These are phyloP conservation scores for Colletotrichum coccodes DNA, from an alignment of 2,329 filamentous ascomycete species.

Conservation along the genomic window DNA sequence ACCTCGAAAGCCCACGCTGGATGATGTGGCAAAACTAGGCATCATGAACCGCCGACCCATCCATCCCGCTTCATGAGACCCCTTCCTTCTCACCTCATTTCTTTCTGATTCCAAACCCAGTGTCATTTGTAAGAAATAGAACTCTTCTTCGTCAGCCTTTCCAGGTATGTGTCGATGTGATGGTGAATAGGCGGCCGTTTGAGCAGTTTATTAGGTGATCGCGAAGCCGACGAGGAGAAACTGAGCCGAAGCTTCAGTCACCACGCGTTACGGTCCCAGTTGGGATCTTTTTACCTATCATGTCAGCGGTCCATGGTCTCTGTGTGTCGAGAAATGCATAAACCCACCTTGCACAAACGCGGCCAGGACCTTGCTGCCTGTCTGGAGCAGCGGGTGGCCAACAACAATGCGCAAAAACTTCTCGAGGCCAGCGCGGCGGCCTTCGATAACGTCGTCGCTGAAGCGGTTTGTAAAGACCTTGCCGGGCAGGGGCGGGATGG, in stretches of 20 bases:
- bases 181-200: conserved; percentile 23
- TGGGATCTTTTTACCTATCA: conserved; percentile 67
- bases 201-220: conserved; percentile 31
- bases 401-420: conserved; percentile 98
- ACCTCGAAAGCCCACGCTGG: not conserved
- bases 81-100: not conserved
- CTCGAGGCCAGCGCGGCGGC: conserved; percentile 89
- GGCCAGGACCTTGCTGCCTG: conserved; percentile 94
- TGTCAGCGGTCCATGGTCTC: not conserved
- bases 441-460: conserved; percentile 98
- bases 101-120: not conserved
- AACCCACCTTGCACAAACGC: conserved; percentile 91
- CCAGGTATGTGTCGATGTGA: conserved; percentile 29
- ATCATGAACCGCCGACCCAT: not conserved
- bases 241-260: conserved; percentile 53
- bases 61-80: not conserved
- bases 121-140: not conserved
- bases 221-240: conserved; percentile 16
- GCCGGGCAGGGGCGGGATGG: conserved; percentile 93
- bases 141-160: conserved; percentile 9
- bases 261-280: conserved; percentile 94
- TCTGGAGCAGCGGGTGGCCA: conserved; percentile 95
- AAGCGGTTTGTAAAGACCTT: conserved; percentile 99
- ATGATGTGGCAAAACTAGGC: not conserved
- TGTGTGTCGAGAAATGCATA: not conserved